Evolutionary conservation across 805 yeast genomes (phyloP).

Genomic region (Candida vartiovaarae): DNA sequence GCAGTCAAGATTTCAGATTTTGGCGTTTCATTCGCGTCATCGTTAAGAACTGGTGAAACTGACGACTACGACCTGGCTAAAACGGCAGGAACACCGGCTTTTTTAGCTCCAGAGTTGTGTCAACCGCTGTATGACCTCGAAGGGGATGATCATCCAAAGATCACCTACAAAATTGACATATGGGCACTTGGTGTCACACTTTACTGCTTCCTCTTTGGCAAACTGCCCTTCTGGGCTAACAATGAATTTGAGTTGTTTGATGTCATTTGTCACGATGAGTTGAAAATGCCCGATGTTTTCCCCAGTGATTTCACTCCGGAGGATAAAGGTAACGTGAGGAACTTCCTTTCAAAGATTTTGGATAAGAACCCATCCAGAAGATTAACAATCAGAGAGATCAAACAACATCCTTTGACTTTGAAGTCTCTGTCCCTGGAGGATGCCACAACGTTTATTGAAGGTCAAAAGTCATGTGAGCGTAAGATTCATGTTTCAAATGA

Average conservation of each 20-base stretch:
- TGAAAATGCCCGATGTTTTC: slow-evolving; percentile 55
- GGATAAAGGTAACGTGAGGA: slow-evolving; percentile 40
- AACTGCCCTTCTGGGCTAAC: slow-evolving; percentile 82
- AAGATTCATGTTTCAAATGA: slow-evolving; percentile 53
- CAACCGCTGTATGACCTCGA: slow-evolving; percentile 33
- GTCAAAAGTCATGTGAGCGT: slow-evolving; percentile 22
- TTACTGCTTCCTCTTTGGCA: slow-evolving; percentile 82
- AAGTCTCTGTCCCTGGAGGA: slow-evolving; percentile 31
- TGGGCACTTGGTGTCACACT: slow-evolving; percentile 96
- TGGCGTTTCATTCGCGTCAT: slow-evolving; percentile 80
- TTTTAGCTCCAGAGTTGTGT: slow-evolving; percentile 91
- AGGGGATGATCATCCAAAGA: slow-evolving; percentile 36
- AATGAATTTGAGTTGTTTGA: slow-evolving; percentile 82
- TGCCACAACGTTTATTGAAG: slow-evolving; percentile 15
- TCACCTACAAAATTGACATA: slow-evolving; percentile 83
- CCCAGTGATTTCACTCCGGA: slow-evolving; percentile 30
- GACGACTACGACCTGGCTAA: slow-evolving; percentile 82
- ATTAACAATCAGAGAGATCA: slow-evolving; percentile 63
- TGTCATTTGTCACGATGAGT: slow-evolving; percentile 53
- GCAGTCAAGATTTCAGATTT: slow-evolving; percentile 92
- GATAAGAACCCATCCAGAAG: slow-evolving; percentile 65
- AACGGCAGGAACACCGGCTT: slow-evolving; percentile 97
- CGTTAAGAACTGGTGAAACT: slow-evolving; percentile 31
- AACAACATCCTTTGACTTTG: slow-evolving; percentile 64
- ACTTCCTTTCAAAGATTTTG: slow-evolving; percentile 56